Conservation (phyloP, 495 filamentous ascomycete genomes). For the Emericellopsis terricola region DNA sequence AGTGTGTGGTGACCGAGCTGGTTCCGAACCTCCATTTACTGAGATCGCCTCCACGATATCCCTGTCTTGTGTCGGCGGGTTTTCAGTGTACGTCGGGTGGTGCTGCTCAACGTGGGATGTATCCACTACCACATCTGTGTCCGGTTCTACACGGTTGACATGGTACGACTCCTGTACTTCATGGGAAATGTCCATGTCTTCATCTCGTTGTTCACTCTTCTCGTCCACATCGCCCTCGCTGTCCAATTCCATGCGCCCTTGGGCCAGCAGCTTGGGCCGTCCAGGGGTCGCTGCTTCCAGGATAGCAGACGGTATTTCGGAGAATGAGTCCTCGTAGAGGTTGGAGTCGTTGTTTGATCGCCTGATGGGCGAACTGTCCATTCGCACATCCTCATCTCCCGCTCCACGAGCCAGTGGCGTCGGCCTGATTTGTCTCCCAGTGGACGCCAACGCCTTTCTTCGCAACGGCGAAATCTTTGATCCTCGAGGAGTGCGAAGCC, state of each 20-base stretch:
- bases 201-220: constrained; percentile 1
- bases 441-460: neutral
- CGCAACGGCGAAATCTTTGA: neutral
- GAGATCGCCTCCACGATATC: too few relatives aligned
- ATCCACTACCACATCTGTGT: too few relatives aligned
- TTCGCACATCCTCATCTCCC: too few relatives aligned
- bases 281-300: constrained; percentile 30
- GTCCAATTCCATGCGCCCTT: constrained; percentile 6
- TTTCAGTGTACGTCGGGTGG: neutral
- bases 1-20: too few relatives aligned
- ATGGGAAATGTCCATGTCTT: too few relatives aligned
- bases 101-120: neutral
- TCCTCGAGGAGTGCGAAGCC: neutral
- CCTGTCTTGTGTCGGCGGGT: constrained; percentile 3
- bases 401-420: too few relatives aligned
- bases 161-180: neutral
- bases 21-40: too few relatives aligned
- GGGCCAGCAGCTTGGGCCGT: constrained; percentile 9
- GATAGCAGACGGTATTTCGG: constrained; percentile 26
- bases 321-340: constrained; percentile 33
- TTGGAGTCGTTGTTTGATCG: constrained; percentile 9
- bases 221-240: neutral
- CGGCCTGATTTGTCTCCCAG: neutral
- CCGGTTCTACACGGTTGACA: too few relatives aligned
- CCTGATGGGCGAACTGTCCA: too few relatives aligned